phyloP scores from a whole-genome alignment of 352 stramenopile species.

The Pelagophyceae sp. region DNA sequence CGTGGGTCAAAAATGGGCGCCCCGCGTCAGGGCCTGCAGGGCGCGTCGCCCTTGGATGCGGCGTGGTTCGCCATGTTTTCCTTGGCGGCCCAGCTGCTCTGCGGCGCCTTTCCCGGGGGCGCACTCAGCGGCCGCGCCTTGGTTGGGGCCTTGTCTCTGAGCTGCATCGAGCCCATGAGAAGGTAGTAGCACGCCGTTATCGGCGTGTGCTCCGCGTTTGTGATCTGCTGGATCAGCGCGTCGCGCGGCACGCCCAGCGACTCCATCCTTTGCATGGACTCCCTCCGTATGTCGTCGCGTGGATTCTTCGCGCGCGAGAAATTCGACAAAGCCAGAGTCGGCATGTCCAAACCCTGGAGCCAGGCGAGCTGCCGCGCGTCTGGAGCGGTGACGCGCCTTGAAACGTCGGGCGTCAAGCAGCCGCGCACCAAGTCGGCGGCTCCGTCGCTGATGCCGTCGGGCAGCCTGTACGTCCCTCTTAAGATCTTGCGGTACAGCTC shows the following conservation, averaged over 20 bases:
- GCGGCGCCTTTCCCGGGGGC: not conserved
- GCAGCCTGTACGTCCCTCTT: slow-evolving; percentile 18
- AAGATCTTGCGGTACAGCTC: slow-evolving; percentile 30
- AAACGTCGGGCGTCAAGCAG: slow-evolving; percentile 17
- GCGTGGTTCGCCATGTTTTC: no score
- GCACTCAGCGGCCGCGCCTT: slow-evolving; percentile 17
- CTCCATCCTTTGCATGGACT: not conserved
- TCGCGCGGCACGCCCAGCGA: slow-evolving; percentile 17
- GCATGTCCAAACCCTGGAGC: not conserved
- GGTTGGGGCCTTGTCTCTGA: slow-evolving; percentile 6
- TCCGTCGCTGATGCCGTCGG: slow-evolving; percentile 3
- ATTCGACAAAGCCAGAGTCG: not conserved
- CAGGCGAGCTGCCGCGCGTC: slow-evolving; percentile 1
- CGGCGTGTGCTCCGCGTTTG: slow-evolving; percentile 23
- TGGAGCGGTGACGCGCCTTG: slow-evolving; percentile 1
- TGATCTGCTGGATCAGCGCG: slow-evolving; percentile 15
- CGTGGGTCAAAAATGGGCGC: no score
- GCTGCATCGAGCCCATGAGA: slow-evolving; percentile 26
- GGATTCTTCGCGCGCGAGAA: slow-evolving; percentile 20
- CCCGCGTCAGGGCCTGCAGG: no score
- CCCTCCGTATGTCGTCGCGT: not conserved
- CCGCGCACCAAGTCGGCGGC: slow-evolving; percentile 15
- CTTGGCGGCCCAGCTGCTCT: slow-evolving; percentile 11
- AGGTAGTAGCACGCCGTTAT: slow-evolving; percentile 28
- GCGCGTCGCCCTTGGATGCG: no score